Conservation (phyloP, 2,329 filamentous ascomycete genomes). For the Botrytis squamosa region DNA sequence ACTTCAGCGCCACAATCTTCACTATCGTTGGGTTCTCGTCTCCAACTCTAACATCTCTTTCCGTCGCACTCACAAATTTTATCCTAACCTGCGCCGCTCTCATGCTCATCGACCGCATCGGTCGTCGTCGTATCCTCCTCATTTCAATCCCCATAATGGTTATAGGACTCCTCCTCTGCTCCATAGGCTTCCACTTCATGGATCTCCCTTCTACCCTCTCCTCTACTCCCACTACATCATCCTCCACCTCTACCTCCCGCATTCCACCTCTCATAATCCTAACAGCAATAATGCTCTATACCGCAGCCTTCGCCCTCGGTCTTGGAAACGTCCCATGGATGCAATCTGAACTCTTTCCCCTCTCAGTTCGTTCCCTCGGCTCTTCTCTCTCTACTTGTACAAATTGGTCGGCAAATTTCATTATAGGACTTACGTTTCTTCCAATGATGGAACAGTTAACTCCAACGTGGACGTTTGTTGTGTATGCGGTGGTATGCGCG, state of each 20-base stretch:
- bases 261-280: constrained; percentile 61
- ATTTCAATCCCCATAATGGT: constrained; percentile 84
- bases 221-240: neutral
- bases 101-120: constrained; percentile 73
- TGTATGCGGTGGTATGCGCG: constrained; percentile 73
- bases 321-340: constrained; percentile 95
- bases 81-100: constrained; percentile 75
- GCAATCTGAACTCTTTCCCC: constrained; percentile 86
- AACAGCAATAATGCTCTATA: constrained; percentile 75
- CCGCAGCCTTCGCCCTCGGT: constrained; percentile 81
- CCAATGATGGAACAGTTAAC: constrained; percentile 78
- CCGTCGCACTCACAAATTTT: constrained; percentile 81
- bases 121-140: constrained; percentile 76
- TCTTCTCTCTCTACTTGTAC: constrained; percentile 74
- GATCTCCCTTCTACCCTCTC: constrained; percentile 33
- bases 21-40: constrained; percentile 72
- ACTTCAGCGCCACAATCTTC: constrained; percentile 84
- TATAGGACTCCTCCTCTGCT: constrained; percentile 66
- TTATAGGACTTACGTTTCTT: constrained; percentile 82
- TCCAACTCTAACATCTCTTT: constrained; percentile 76
- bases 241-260: constrained; percentile 29
- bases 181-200: constrained; percentile 68
- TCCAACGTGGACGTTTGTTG: constrained; percentile 73
- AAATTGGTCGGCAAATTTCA: constrained; percentile 85
- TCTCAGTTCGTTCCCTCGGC: constrained; percentile 69